Percentiles rank a stretch among this genome's conserved stretches.
phyloP scores from a whole-genome alignment of 2,329 filamentous ascomycete species.

The Sporothrix brasiliensis region DNA sequence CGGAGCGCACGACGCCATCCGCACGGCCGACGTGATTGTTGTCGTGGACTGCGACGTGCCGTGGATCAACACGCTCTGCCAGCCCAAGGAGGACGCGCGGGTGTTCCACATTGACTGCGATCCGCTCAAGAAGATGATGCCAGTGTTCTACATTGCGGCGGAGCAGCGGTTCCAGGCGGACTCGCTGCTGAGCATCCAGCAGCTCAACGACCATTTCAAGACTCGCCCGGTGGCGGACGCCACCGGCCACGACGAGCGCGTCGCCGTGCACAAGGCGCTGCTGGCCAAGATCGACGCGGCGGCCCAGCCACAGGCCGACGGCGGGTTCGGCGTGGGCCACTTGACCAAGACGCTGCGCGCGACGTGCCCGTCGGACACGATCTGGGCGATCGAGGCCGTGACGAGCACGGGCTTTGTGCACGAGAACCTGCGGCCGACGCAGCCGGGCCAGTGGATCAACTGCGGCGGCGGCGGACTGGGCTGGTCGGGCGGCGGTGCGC shows the following conservation, averaged over 20 bases:
- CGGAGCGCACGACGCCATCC: slow-evolving; percentile 72
- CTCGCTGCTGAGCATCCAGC: slow-evolving; percentile 64
- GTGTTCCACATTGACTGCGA: slow-evolving; percentile 69
- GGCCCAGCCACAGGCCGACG: slow-evolving; percentile 62
- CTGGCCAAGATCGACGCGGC: slow-evolving; percentile 62
- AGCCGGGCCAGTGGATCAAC: slow-evolving; percentile 57
- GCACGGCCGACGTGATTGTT: slow-evolving; percentile 78
- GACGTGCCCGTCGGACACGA: slow-evolving; percentile 56
- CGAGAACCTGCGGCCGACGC: slow-evolving; percentile 66
- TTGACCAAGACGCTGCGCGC: slow-evolving; percentile 45
- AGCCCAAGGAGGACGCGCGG: slow-evolving; percentile 55
- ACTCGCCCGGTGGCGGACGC: slow-evolving; percentile 48
- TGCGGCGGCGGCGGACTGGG: slow-evolving; percentile 57
- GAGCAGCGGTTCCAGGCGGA: slow-evolving; percentile 69
- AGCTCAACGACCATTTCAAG: slow-evolving; percentile 66
- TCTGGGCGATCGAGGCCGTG: slow-evolving; percentile 75
- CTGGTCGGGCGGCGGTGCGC: slow-evolving; percentile 56
- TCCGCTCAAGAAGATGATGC: slow-evolving; percentile 71
- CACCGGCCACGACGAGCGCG: slow-evolving; percentile 57
- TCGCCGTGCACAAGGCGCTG: slow-evolving; percentile 60
- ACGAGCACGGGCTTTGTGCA: slow-evolving; percentile 68
- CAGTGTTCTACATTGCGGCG: slow-evolving; percentile 70
- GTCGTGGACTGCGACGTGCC: slow-evolving; percentile 89
- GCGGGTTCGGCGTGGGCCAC: slow-evolving; percentile 60
- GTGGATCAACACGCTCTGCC: slow-evolving; percentile 81